Conservation (phyloP, 148 eudicot species). For the Mesembryanthemum crystallinum region DNA sequence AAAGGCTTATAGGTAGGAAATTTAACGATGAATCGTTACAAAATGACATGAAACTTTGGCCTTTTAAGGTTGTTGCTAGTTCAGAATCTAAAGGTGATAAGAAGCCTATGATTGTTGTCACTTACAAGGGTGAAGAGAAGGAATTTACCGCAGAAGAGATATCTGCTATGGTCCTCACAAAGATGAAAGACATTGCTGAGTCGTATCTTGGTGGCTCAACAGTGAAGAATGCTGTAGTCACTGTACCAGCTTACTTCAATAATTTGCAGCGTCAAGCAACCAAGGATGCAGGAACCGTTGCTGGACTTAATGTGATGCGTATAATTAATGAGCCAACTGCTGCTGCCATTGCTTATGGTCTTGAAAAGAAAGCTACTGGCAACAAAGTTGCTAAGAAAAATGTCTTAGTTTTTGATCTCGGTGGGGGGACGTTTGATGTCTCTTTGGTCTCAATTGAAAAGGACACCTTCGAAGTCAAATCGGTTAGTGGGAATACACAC, state of each 20-base stretch:
- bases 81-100: background rate
- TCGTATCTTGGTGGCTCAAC: conserved; percentile 13
- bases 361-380: conserved; percentile 15
- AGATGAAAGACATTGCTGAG: conserved; percentile 26
- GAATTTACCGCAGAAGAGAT: conserved; percentile 28
- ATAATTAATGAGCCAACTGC: conserved; percentile 31
- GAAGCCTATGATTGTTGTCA: conserved; percentile 25
- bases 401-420: conserved; percentile 30
- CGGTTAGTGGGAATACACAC: conserved; percentile 29
- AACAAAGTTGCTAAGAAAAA: conserved; percentile 3
- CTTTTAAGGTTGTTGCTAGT: conserved; percentile 9
- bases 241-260: conserved; percentile 36
- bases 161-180: conserved; percentile 29
- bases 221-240: conserved; percentile 29
- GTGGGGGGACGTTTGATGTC: conserved; percentile 30
- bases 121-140: conserved; percentile 26
- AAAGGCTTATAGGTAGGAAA: conserved; percentile 17
- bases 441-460: conserved; percentile 21
- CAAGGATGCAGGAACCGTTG: conserved; percentile 27
- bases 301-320: conserved; percentile 29
- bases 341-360: conserved; percentile 30
- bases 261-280: conserved; percentile 34
- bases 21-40: conserved; percentile 14
- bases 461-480: conserved; percentile 19
- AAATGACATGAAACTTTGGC: conserved; percentile 18